A percentile compares a stretch with the other conserved stretches of the same genome.
These are phyloP conservation scores for Populus deltoides DNA, from an alignment of 345 rosid genomes.

Conservation along the genomic window DNA sequence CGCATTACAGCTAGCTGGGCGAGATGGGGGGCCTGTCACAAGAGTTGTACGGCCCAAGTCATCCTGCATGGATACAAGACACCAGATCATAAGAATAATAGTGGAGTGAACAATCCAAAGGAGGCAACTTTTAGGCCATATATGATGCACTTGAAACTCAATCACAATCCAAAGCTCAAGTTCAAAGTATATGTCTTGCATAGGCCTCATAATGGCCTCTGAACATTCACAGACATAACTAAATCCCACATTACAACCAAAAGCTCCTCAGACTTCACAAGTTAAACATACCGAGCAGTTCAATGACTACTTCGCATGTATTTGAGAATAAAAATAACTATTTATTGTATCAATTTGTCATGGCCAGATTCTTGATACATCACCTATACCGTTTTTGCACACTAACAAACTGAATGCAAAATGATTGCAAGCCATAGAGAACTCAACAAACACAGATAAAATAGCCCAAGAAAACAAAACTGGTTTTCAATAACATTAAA, in stretches of 20 bases:
- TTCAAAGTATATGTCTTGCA: background rate
- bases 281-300: background rate
- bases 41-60: constrained; percentile 47
- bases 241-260: background rate
- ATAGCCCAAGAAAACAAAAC: background rate
- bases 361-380: background rate
- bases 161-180: background rate
- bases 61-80: constrained; percentile 44
- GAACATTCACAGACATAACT: background rate
- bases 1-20: constrained; percentile 76
- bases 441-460: background rate
- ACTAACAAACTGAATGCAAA: background rate
- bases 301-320: background rate
- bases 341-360: background rate
- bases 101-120: background rate
- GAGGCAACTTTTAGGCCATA: background rate
- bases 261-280: background rate
- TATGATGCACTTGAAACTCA: background rate
- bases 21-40: constrained; percentile 48
- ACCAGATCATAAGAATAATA: background rate
- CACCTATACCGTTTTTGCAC: background rate
- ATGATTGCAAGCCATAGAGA: background rate
- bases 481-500: background rate
- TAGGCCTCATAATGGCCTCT: background rate
- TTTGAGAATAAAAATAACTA: background rate